Conservation (phyloP, 805 yeast genomes). For the Candida odintsovae region DNA sequence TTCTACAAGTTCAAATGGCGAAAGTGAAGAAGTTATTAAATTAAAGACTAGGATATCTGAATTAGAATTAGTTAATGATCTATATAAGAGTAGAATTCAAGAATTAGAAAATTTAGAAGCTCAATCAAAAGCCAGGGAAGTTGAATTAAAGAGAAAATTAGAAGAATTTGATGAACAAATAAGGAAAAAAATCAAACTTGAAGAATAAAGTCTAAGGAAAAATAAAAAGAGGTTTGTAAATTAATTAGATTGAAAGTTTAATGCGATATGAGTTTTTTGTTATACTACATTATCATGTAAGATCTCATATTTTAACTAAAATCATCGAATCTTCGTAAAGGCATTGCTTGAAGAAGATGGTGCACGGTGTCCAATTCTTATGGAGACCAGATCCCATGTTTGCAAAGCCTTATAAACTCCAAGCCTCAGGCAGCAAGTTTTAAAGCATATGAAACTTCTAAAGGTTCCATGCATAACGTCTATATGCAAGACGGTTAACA, state of each 20-base stretch:
- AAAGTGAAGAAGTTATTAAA: constrained; percentile 31
- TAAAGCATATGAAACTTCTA: no score
- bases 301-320: no score
- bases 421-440: no score
- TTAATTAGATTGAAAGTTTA: not conserved
- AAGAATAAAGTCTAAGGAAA: constrained; percentile 1
- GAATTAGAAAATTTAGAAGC: constrained; percentile 53
- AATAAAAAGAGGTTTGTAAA: not conserved
- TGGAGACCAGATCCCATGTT: no score
- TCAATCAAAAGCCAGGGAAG: constrained; percentile 10
- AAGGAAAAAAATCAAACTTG: constrained; percentile 18
- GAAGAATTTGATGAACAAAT: constrained; percentile 7
- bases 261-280: not conserved
- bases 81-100: constrained; percentile 74
- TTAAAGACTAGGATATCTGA: constrained; percentile 79
- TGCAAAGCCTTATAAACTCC: no score
- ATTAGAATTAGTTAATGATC: constrained; percentile 83
- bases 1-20: not conserved
- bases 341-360: no score
- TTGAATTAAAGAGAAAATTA: constrained; percentile 9
- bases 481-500: no score
- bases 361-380: no score
- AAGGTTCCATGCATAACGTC: no score
- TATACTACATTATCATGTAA: no score
- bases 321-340: no score